Evolutionary conservation across 2,329 filamentous ascomycete species (phyloP).

Genomic region (Raffaelea deltoideospora): DNA sequence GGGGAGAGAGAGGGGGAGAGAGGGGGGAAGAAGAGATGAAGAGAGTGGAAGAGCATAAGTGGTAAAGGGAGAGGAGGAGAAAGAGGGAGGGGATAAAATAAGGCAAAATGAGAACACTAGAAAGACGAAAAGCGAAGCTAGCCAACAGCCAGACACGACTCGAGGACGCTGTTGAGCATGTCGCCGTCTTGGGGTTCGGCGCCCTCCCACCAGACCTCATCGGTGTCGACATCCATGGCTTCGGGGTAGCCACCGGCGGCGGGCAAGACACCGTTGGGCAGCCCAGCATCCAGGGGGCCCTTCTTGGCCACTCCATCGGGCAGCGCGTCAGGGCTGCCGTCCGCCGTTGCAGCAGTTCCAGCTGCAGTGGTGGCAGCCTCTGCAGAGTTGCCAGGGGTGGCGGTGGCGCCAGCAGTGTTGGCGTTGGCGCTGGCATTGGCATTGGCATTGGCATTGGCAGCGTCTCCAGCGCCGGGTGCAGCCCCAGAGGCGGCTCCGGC

Average conservation of each 20-base stretch:
- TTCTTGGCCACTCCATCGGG: not conserved
- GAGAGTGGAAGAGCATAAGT: not conserved
- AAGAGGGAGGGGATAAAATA: not conserved
- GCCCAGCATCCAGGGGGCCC: not conserved
- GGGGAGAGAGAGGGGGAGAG: not conserved
- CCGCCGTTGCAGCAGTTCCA: not conserved
- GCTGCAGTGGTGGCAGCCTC: not conserved
- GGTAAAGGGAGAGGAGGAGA: not conserved
- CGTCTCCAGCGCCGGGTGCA: too few species aligned
- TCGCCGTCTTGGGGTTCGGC: conserved; percentile 34
- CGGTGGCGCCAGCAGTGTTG: not conserved
- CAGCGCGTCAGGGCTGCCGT: not conserved
- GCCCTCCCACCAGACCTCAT: conserved; percentile 47
- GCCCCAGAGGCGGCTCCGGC: too few species aligned
- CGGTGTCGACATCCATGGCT: conserved; percentile 44
- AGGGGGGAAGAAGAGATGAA: not conserved
- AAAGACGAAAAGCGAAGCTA: conserved; percentile 7
- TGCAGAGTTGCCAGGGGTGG: too few species aligned
- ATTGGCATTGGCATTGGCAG: too few species aligned
- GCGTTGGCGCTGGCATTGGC: not conserved
- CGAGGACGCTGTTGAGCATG: conserved; percentile 39
- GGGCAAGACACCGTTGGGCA: conserved; percentile 13
- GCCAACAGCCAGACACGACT: conserved; percentile 36
- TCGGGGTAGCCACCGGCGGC: conserved; percentile 35
- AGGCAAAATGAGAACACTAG: not conserved